A percentile compares a stretch with the other conserved stretches of the same genome.
Conservation (phyloP, 176 grass and related monocot species). For the Zizania latifolia region DNA sequence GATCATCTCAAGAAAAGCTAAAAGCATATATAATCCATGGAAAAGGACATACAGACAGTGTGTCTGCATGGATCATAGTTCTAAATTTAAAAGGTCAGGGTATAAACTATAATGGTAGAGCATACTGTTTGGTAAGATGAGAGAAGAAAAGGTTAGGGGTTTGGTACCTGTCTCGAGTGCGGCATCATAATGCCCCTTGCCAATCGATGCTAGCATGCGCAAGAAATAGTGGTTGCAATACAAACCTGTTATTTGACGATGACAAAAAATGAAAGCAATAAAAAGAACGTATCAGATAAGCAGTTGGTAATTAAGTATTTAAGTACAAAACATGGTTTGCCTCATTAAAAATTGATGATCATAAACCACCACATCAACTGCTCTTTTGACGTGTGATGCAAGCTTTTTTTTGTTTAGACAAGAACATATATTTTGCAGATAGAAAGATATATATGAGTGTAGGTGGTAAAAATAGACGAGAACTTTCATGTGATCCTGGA, state of each 20-base stretch:
- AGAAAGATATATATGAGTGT: background rate
- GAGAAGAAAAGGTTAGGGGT: background rate
- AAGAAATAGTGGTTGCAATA: slow-evolving; percentile 98
- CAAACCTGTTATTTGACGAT: slow-evolving; percentile 52
- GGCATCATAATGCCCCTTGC: slow-evolving; percentile 79
- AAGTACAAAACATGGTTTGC: background rate
- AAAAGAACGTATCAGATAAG: slow-evolving; percentile 4
- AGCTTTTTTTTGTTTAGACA: background rate
- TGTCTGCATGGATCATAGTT: slow-evolving; percentile 17
- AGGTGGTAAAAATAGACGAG: background rate
- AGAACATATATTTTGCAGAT: background rate
- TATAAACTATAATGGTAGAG: background rate
- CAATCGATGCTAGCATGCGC: slow-evolving; percentile 79
- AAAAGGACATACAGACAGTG: background rate
- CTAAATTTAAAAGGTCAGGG: slow-evolving; percentile 5
- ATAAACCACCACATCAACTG: background rate
- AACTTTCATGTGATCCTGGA: background rate
- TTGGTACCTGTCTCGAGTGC: slow-evolving; percentile 60
- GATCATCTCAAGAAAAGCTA: background rate
- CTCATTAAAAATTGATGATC: background rate
- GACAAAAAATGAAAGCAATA: slow-evolving; percentile 16
- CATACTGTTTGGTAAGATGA: slow-evolving; percentile 11
- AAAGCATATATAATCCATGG: background rate
- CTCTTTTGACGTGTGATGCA: background rate
- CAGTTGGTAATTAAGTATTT: background rate